Evolutionary conservation across 495 filamentous ascomycete genomes (phyloP).

Genomic region (Penicillium soppii): DNA sequence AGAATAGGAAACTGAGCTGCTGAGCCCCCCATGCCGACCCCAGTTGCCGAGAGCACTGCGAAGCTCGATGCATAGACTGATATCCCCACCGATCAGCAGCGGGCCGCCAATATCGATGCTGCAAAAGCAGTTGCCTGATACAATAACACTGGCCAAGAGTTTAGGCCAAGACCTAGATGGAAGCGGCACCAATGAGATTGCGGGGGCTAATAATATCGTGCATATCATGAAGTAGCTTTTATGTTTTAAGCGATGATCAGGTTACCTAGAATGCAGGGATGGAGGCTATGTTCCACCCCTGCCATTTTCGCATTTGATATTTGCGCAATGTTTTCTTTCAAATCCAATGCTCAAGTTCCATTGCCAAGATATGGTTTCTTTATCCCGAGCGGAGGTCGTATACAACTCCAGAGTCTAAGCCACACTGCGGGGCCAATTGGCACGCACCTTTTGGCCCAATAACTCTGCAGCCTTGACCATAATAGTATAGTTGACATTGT

Average conservation of each 20-base stretch:
- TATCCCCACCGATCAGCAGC: slow-evolving; percentile 4
- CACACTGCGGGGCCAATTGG: slow-evolving; percentile 15
- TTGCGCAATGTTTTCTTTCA: neutral
- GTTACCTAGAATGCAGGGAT: neutral
- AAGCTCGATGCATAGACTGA: slow-evolving; percentile 2
- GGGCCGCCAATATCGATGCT: slow-evolving; percentile 12
- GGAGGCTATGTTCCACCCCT: neutral
- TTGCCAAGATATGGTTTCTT: neutral
- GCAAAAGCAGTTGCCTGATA: slow-evolving; percentile 23
- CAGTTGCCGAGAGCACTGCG: slow-evolving; percentile 1
- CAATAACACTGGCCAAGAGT: slow-evolving; percentile 15
- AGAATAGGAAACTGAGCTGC: neutral
- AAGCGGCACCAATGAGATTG: neutral
- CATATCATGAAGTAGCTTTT: neutral
- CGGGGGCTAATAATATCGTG: slow-evolving; percentile 4
- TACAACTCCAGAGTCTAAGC: slow-evolving; percentile 14
- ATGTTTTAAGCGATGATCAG: neutral
- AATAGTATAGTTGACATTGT: slow-evolving; percentile 6
- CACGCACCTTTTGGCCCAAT: neutral
- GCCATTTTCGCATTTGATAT: neutral
- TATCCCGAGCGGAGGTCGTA: slow-evolving; percentile 1
- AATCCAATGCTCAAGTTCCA: neutral
- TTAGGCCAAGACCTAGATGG: neutral
- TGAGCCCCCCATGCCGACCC: slow-evolving; percentile 10
- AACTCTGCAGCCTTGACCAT: neutral